Evolutionary conservation across 768 basidiomycete species (phyloP).

Genomic region (Cytidiella melzeri): DNA sequence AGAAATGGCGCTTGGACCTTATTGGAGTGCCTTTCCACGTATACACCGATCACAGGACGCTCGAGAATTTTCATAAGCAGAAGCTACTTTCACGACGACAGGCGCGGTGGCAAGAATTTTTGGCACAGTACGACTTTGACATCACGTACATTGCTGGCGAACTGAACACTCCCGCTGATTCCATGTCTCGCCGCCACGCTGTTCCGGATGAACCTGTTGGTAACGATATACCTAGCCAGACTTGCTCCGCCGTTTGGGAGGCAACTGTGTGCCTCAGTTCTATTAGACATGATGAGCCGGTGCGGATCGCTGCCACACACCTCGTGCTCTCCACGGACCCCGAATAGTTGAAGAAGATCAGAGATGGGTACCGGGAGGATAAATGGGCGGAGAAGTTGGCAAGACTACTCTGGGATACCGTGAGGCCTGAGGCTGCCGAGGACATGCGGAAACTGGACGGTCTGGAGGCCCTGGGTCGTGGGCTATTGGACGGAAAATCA

Average conservation of each 20-base stretch:
- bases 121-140: constrained; percentile 30
- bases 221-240: no score
- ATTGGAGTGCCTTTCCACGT: constrained; percentile 20
- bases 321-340: background rate
- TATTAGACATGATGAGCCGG: no score
- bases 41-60: constrained; percentile 32
- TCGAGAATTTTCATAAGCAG: constrained; percentile 28
- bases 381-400: background rate
- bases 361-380: background rate
- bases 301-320: no score
- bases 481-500: no score
- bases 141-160: constrained; percentile 32
- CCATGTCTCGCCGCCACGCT: constrained; percentile 9
- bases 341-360: background rate
- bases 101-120: constrained; percentile 32
- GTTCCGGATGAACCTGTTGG: no score
- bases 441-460: no score
- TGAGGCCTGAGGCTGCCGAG: no score
- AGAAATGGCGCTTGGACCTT: constrained; percentile 18
- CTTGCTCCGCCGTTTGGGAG: no score
- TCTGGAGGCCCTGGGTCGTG: no score
- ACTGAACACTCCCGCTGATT: constrained; percentile 34
- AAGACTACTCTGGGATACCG: background rate
- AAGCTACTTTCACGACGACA: constrained; percentile 28
- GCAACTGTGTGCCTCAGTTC: no score